A percentile compares a stretch with the other conserved stretches of the same genome.
These are phyloP conservation scores for Cordia subcordata DNA, from an alignment of 257 asterid species.

Conservation along the genomic window DNA sequence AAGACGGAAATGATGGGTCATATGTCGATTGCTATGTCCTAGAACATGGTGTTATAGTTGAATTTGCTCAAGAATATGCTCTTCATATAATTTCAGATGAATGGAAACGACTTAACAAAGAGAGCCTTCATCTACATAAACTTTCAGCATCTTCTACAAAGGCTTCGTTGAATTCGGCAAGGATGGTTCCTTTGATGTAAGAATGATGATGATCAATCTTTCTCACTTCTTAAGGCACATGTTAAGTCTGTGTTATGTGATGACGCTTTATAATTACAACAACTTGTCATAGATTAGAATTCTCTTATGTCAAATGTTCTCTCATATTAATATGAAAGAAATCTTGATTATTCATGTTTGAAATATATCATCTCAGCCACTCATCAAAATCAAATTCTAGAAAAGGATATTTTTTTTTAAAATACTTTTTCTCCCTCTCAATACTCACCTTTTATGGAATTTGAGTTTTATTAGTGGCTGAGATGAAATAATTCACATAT, in stretches of 20 bases:
- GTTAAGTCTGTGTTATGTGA: conserved; percentile 7
- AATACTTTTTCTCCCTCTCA: no score
- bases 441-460: no score
- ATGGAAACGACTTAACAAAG: conserved; percentile 16
- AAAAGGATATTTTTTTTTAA: no score
- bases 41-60: conserved; percentile 9
- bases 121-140: conserved; percentile 14
- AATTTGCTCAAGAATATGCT: conserved; percentile 16
- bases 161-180: conserved; percentile 36
- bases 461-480: no score
- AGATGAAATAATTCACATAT: no score
- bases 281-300: no score
- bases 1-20: conserved; percentile 34
- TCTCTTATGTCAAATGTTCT: no score
- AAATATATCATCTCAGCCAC: no score
- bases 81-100: conserved; percentile 9
- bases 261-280: no score
- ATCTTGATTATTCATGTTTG: no score
- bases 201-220: conserved; percentile 23
- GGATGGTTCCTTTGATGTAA: conserved; percentile 32
- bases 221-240: conserved; percentile 13
- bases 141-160: conserved; percentile 9
- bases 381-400: no score
- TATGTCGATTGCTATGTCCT: conserved; percentile 27
- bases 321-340: no score